phyloP scores from a whole-genome alignment of 1,139 yeast species.

The Candida labiduridarum region DNA sequence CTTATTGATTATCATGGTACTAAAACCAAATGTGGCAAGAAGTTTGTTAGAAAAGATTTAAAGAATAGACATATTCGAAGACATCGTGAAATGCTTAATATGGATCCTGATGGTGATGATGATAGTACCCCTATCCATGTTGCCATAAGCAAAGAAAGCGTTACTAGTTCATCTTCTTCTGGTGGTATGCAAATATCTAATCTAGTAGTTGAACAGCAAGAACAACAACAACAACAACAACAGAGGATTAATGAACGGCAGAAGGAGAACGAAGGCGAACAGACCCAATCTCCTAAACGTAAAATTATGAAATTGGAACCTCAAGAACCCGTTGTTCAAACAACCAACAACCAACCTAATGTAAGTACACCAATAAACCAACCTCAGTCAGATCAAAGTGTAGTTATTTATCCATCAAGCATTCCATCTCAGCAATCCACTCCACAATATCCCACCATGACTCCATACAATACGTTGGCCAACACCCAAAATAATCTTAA shows the following conservation, averaged over 20 bases:
- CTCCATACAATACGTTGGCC: neutral
- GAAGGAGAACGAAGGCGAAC: neutral
- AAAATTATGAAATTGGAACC: neutral
- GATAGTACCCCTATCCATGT: neutral
- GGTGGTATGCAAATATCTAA: conserved; percentile 2
- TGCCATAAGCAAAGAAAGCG: conserved; percentile 1
- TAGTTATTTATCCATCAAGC: neutral
- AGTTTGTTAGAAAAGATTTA: conserved; percentile 43
- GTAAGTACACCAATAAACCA: neutral
- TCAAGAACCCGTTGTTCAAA: neutral
- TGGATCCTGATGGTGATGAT: neutral
- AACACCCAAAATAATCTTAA: conserved; percentile 7
- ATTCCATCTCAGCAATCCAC: conserved; percentile 7
- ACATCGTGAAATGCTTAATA: conserved; percentile 23
- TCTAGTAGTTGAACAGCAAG: neutral
- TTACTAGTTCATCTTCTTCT: neutral
- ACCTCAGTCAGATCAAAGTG: neutral
- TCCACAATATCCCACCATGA: conserved; percentile 10
- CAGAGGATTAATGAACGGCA: too few relatives aligned
- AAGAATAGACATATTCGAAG: conserved; percentile 42
- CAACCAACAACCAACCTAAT: neutral
- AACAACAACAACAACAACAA: neutral
- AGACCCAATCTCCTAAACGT: neutral
- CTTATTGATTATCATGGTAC: conserved; percentile 29
- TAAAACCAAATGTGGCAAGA: conserved; percentile 34